Base-by-base conservation (phyloP, 139 green algal genomes). In the Spirogloea muscicola region DNA sequence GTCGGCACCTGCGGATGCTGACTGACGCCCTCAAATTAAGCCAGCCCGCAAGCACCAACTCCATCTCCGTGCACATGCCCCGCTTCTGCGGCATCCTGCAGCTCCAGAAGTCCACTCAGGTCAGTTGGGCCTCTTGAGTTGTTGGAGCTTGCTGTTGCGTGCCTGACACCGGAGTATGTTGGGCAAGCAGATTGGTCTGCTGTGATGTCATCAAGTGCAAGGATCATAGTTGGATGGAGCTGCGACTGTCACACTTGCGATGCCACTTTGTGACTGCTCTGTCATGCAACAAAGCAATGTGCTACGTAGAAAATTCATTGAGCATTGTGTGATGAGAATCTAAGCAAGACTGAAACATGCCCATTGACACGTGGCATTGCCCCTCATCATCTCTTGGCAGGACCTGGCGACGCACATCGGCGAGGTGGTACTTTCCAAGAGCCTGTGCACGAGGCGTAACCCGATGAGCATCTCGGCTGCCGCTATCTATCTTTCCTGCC, bases 391-490 rank as follows among this genome's bases (percentile, higher is more conserved):
- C 6, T 1, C 63, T 3, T 43, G 18, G 40, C 67, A 76, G 67
- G 67, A 76, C 27, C 49, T 76, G 6, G 67, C 67, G 27, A 76
- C 67, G 29, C 67, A 76, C 29, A 59, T 76, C 34, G 67, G 67
- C 10, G 67, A 76, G 27, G 67, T 76, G 27, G 67, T 76, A 31
- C 65, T 76, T 16, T 51, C 36, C 49, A 64, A 63, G 67, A 69
- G 27, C 27, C 49, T 76, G 27, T 76, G 67, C 67, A 76, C 67
- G 39, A 49, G 67, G 25, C 67, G 67, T 10, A 76, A 76, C 49
- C 67, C 67, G 33, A 69, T 76, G 31, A 76, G 67, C 67, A 76
- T 76, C 27, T 69, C 49, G 1, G 67, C 67, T 21, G 67, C 67
- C 1, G 67, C 67, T 34, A 76, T 76, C 49, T 76, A 76, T 34